Conservation (phyloP, 352 stramenopile genomes). For the Phytophthora capsici region DNA sequence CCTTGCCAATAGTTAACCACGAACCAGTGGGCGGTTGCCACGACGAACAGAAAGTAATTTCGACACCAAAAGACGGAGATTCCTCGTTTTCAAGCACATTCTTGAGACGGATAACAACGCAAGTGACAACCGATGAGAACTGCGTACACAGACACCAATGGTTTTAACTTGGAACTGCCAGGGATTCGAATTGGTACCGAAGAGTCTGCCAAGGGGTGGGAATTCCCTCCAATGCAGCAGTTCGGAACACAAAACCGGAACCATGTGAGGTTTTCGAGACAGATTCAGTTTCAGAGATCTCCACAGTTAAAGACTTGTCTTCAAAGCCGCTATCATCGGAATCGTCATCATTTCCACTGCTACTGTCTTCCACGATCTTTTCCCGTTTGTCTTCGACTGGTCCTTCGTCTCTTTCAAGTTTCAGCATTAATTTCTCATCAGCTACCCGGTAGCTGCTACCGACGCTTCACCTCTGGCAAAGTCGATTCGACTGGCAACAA, state of each 20-base stretch:
- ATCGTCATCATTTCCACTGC: background rate
- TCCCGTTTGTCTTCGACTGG: slow-evolving; percentile 19
- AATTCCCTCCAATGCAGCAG: slow-evolving; percentile 59
- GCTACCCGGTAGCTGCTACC: no score
- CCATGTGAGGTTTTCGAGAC: no score
- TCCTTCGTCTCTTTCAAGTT: slow-evolving; percentile 39
- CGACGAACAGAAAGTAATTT: slow-evolving; percentile 48
- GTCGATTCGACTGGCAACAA: slow-evolving; percentile 46
- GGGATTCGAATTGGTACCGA: slow-evolving; percentile 22
- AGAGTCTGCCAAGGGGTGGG: slow-evolving; percentile 49
- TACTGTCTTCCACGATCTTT: background rate
- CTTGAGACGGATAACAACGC: slow-evolving; percentile 35
- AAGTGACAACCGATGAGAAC: slow-evolving; percentile 48
- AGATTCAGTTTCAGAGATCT: background rate
- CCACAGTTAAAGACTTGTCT: slow-evolving; percentile 14
- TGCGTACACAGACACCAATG: slow-evolving; percentile 33
- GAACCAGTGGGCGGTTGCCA: slow-evolving; percentile 42
- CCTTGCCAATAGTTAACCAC: slow-evolving; percentile 31
- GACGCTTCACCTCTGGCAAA: slow-evolving; percentile 55
- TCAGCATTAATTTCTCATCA: slow-evolving; percentile 60
- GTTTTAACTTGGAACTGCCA: slow-evolving; percentile 34
- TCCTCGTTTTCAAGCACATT: slow-evolving; percentile 16
- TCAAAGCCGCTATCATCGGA: slow-evolving; percentile 21
- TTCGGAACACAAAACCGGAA: slow-evolving; percentile 28
- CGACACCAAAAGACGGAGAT: slow-evolving; percentile 36